phyloP scores from a whole-genome alignment of 2,329 filamentous ascomycete species.

The Phyllosticta ampelicida region DNA sequence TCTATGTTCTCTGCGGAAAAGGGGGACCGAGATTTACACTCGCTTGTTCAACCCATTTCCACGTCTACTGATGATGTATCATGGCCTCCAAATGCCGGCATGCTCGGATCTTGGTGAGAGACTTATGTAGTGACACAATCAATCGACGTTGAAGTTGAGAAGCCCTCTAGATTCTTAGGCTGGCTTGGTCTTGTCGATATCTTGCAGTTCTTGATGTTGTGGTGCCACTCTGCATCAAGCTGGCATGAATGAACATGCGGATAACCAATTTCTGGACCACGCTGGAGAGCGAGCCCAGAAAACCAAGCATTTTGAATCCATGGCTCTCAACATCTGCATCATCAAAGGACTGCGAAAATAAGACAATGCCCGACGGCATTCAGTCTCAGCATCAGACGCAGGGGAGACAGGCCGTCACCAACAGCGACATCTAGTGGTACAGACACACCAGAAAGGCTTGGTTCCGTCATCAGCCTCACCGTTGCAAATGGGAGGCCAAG shows the following conservation, averaged over 20 bases:
- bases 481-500: background rate
- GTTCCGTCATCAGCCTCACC: background rate
- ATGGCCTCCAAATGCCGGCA: background rate
- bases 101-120: background rate
- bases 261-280: background rate
- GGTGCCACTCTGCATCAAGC: background rate
- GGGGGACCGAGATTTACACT: background rate
- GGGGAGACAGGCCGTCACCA: background rate
- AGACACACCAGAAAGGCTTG: background rate
- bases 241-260: background rate
- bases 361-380: background rate
- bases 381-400: background rate
- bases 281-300: background rate
- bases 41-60: background rate
- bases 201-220: background rate
- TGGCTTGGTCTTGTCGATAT: background rate
- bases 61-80: background rate
- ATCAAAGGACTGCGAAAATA: background rate
- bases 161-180: background rate
- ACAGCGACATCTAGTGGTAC: background rate
- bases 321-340: background rate
- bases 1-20: background rate
- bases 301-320: background rate
- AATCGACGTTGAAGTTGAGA: background rate
- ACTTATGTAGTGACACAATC: background rate